phyloP scores from a whole-genome alignment of 805 yeast genomes.

The Millerozyma acaciae region DNA sequence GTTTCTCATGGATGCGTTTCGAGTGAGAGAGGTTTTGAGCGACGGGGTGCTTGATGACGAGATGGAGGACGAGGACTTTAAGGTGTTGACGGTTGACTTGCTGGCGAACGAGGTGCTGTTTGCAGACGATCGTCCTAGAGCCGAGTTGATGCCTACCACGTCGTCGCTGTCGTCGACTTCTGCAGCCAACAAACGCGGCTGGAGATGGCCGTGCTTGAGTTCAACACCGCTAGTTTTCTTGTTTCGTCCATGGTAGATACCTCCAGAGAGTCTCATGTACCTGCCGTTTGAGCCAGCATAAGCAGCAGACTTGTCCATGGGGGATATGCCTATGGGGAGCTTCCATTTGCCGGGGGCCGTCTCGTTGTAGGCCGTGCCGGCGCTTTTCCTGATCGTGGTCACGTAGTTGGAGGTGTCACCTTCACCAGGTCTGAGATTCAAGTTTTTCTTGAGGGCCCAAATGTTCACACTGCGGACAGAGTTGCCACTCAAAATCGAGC shows the following conservation, averaged over 20 bases:
- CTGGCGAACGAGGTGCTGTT: constrained; percentile 1
- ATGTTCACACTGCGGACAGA: constrained; percentile 35
- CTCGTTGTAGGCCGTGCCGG: constrained; percentile 49
- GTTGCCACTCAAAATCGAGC: constrained; percentile 30
- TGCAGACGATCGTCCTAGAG: constrained; percentile 9
- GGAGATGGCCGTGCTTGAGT: constrained; percentile 58
- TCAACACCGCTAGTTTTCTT: constrained; percentile 46
- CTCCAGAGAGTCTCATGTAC: constrained; percentile 25
- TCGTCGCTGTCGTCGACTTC: constrained; percentile 68
- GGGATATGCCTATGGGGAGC: constrained; percentile 53
- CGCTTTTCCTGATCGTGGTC: constrained; percentile 35
- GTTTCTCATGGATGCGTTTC: constrained; percentile 28
- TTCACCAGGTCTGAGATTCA: constrained; percentile 41
- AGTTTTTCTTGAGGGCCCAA: constrained; percentile 32
- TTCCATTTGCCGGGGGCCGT: constrained; percentile 45
- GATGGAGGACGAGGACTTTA: constrained; percentile 9
- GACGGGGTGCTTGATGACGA: constrained; percentile 4
- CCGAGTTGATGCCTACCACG: constrained; percentile 7
- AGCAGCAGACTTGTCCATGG: constrained; percentile 34
- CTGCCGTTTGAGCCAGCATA: constrained; percentile 21
- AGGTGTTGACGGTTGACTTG: constrained; percentile 12
- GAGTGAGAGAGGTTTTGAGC: constrained; percentile 10
- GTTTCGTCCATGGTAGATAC: constrained; percentile 19
- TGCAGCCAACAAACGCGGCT: constrained; percentile 66
- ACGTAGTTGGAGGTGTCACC: constrained; percentile 54